phyloP scores from a whole-genome alignment of 2,329 filamentous ascomycete genomes.

The Didymella exigua region DNA sequence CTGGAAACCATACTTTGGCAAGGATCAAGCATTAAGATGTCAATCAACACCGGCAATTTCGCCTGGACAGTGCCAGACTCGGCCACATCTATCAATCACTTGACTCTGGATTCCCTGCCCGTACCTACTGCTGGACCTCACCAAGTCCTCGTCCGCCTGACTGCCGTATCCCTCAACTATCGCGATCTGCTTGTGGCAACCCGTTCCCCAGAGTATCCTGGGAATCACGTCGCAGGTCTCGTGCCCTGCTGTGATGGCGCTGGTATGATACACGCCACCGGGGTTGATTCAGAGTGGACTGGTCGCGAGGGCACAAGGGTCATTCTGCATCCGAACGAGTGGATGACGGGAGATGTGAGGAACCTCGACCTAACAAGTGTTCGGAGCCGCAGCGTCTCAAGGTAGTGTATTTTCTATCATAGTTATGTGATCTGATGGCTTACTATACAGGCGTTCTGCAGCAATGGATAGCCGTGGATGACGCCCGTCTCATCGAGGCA shows the following conservation, averaged over 20 bases:
- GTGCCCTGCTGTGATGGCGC: slow-evolving; percentile 30
- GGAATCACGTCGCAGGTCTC: slow-evolving; percentile 18
- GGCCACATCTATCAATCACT: slow-evolving; percentile 1
- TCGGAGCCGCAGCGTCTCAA: slow-evolving; percentile 19
- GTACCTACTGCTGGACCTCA: slow-evolving; percentile 7
- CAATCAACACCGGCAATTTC: slow-evolving; percentile 1
- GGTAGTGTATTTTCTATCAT: slow-evolving; percentile 36
- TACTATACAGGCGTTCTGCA: slow-evolving; percentile 7
- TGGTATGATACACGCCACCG: slow-evolving; percentile 32
- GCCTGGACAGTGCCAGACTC: slow-evolving; percentile 13
- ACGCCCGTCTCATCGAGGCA: slow-evolving; percentile 26
- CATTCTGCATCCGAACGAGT: slow-evolving; percentile 9
- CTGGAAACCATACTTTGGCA: neutral
- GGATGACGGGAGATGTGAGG: slow-evolving; percentile 30
- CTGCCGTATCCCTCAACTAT: slow-evolving; percentile 34
- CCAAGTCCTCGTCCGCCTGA: slow-evolving; percentile 28
- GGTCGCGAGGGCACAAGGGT: slow-evolving; percentile 24
- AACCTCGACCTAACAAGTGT: slow-evolving; percentile 32
- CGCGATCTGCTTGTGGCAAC: slow-evolving; percentile 25
- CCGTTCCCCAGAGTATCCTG: slow-evolving; percentile 20
- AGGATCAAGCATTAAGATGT: neutral
- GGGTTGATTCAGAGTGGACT: slow-evolving; percentile 22
- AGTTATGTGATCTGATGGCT: neutral
- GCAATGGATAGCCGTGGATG: slow-evolving; percentile 29
- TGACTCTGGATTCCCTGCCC: neutral